Conservation (phyloP, 2,329 filamentous ascomycete species). For the Cordyceps cateniannulata region DNA sequence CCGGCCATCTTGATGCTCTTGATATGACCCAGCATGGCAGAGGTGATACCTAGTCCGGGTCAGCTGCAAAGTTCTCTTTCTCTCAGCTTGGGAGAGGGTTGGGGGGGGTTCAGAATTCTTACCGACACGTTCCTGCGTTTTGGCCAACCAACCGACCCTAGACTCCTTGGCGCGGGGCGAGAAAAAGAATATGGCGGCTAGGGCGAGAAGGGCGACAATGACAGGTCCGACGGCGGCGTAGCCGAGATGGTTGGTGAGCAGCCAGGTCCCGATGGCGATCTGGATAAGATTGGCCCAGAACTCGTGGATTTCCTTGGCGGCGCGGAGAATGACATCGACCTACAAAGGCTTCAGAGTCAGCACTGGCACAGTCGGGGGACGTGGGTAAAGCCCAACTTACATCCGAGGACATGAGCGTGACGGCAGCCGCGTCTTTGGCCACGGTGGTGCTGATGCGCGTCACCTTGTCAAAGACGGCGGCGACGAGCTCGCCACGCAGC, state of each 20-base stretch:
- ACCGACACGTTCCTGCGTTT: slow-evolving; percentile 24
- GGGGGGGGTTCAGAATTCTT: not conserved
- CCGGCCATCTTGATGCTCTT: slow-evolving; percentile 38
- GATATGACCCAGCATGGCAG: slow-evolving; percentile 31
- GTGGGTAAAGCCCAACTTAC: slow-evolving; percentile 17
- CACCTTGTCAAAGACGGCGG: slow-evolving; percentile 28
- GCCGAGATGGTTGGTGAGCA: slow-evolving; percentile 28
- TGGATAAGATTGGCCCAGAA: slow-evolving; percentile 32
- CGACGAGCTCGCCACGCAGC: slow-evolving; percentile 25
- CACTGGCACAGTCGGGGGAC: not conserved
- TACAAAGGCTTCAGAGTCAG: slow-evolving; percentile 11
- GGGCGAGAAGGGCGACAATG: slow-evolving; percentile 22
- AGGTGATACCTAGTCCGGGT: slow-evolving; percentile 21
- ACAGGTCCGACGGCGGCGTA: slow-evolving; percentile 28
- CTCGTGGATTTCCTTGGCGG: slow-evolving; percentile 29
- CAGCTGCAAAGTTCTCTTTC: not conserved
- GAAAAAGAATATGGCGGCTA: slow-evolving; percentile 21
- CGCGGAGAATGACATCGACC: slow-evolving; percentile 32
- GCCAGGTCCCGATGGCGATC: slow-evolving; percentile 26
- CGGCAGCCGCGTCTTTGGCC: slow-evolving; percentile 26
- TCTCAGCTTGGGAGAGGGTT: too few relatives aligned
- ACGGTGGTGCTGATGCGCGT: slow-evolving; percentile 23
- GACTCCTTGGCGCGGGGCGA: slow-evolving; percentile 24
- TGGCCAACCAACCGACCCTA: slow-evolving; percentile 21
- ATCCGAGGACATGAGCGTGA: slow-evolving; percentile 37